Evolutionary conservation across 2,329 filamentous ascomycete genomes (phyloP).

Genomic region (Venturia oleaginea): DNA sequence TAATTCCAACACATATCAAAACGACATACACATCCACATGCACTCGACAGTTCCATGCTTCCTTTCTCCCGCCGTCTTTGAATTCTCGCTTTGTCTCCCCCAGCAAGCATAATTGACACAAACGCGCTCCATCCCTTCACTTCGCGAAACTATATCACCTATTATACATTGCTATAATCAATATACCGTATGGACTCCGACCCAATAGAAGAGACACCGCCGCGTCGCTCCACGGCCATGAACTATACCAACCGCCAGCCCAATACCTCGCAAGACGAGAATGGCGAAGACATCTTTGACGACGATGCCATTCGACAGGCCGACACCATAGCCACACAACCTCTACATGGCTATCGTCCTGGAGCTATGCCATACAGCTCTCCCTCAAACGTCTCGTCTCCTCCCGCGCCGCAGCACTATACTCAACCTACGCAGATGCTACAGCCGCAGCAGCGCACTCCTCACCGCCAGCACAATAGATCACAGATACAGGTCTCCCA

Average conservation of each 20-base stretch:
- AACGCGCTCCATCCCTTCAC: background rate
- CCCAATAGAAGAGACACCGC: slow-evolving; percentile 13
- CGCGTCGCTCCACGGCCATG: slow-evolving; percentile 15
- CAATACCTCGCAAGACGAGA: slow-evolving; percentile 34
- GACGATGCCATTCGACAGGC: slow-evolving; percentile 40
- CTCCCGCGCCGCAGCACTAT: slow-evolving; percentile 15
- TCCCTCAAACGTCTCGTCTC: background rate
- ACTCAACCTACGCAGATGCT: slow-evolving; percentile 57
- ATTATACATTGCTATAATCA: background rate
- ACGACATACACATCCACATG: background rate
- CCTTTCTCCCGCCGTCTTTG: background rate
- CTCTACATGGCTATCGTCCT: slow-evolving; percentile 22
- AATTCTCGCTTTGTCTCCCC: background rate
- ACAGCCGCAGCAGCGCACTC: slow-evolving; percentile 15
- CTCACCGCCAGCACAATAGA: background rate
- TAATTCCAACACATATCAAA: background rate
- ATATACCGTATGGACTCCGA: slow-evolving; percentile 12
- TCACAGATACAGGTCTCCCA: slow-evolving; percentile 10
- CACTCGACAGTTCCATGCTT: background rate
- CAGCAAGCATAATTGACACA: background rate
- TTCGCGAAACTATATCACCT: background rate
- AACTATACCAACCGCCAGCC: slow-evolving; percentile 18
- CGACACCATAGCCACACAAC: slow-evolving; percentile 42
- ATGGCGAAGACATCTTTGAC: slow-evolving; percentile 40
- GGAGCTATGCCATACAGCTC: slow-evolving; percentile 15